Base-by-base conservation (phyloP, 2,329 filamentous ascomycete species). In the Cladosporium sp. region DNA sequence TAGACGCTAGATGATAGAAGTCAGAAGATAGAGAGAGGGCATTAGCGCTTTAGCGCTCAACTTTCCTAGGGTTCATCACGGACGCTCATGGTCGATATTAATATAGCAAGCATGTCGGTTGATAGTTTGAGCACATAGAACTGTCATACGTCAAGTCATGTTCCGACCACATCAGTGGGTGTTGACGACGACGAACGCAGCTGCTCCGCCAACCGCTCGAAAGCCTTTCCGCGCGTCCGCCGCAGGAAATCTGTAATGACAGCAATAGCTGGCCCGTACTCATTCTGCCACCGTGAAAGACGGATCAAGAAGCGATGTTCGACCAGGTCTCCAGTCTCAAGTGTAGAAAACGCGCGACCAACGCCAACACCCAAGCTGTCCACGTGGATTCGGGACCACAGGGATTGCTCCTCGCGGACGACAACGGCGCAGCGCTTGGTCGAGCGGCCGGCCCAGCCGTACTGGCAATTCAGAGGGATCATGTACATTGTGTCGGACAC, bases 1-100 rank as follows among this genome's bases (percentile, higher is more conserved):
- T 58, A 58, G 56, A 58, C 5, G 23, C 21, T 34, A 57, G 53
- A 57, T 57, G 18, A 34, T 34, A 57, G 26, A 57, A 14, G n/a
- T 14, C 36, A 36, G 26, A 57, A 21, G n/a, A 39, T 39, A 39
- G 34, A 39, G 14, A n/a, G n/a, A n/a, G n/a, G n/a, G n/a, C n/a
- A n/a, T n/a, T n/a, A n/a, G n/a, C n/a, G n/a, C n/a, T n/a, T n/a
- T n/a, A n/a, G n/a, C n/a, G n/a, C n/a, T n/a, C n/a, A n/a, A n/a
- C n/a, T n/a, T n/a, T n/a, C n/a, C n/a, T n/a, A n/a, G n/a, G n/a
- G n/a, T n/a, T n/a, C n/a, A n/a, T n/a, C n/a, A n/a, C n/a, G n/a
- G n/a, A n/a, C n/a, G n/a, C n/a, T n/a, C n/a, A n/a, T n/a, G n/a
- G n/a, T n/a, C n/a, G n/a, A n/a, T n/a, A n/a, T n/a, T n/a, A n/a